phyloP scores from a whole-genome alignment of 352 stramenopile species.

The Pythium rhizo-oryzae region DNA sequence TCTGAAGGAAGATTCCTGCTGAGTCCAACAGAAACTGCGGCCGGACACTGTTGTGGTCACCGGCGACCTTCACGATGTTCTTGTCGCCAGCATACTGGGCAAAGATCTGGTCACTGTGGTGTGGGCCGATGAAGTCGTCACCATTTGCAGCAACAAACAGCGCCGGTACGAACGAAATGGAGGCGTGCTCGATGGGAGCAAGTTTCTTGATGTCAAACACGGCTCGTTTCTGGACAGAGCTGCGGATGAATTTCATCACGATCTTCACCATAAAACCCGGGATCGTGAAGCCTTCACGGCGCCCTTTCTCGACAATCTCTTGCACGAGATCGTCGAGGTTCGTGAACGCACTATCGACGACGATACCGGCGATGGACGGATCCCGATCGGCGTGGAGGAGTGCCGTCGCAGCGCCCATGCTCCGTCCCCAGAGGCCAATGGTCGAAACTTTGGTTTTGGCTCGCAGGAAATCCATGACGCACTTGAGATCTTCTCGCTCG shows the following conservation, averaged over 20 bases:
- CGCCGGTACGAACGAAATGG: conserved; percentile 95
- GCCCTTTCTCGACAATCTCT: conserved; percentile 97
- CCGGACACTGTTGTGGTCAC: conserved; percentile 97
- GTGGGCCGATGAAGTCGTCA: conserved; percentile 95
- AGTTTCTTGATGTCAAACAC: conserved; percentile 86
- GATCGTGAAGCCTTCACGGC: conserved; percentile 92
- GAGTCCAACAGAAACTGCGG: conserved; percentile 96
- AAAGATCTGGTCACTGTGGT: conserved; percentile 86
- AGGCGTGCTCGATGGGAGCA: conserved; percentile 85
- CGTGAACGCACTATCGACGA: conserved; percentile 97
- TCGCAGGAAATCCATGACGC: conserved; percentile 95
- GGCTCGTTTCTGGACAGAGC: conserved; percentile 91
- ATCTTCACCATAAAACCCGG: conserved; percentile 92
- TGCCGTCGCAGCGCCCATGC: conserved; percentile 98
- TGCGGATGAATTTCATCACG: conserved; percentile 91
- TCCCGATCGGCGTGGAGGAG: conserved; percentile 98
- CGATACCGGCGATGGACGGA: conserved; percentile 96
- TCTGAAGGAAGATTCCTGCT: conserved; percentile 96
- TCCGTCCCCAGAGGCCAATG: conserved; percentile 97
- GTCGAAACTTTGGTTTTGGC: conserved; percentile 89
- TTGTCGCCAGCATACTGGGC: conserved; percentile 97
- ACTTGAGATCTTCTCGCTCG: conserved; percentile 89
- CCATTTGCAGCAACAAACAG: conserved; percentile 95
- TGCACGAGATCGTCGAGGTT: conserved; percentile 95
- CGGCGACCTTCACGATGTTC: conserved; percentile 97